Conservation (phyloP, 1,284 basidiomycete species). For the Bjerkandera adusta region DNA sequence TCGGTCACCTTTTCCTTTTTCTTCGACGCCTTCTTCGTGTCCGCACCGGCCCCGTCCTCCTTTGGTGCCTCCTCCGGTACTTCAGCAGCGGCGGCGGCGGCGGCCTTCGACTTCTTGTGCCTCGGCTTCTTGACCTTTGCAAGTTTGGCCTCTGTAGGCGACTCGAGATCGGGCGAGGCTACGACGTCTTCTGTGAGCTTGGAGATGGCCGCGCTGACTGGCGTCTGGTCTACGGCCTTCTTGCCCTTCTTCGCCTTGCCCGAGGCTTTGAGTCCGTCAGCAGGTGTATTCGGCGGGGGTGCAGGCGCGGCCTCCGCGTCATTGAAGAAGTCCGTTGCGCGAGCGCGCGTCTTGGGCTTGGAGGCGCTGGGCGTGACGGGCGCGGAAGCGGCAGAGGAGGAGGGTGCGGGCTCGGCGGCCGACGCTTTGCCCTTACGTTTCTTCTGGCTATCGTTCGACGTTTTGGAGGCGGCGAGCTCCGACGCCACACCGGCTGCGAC, state of each 20-base stretch:
- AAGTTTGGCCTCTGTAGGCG: conserved; percentile 5
- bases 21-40: conserved; percentile 22
- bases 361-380: conserved; percentile 19
- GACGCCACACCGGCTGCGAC: neutral
- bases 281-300: conserved; percentile 27
- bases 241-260: conserved; percentile 25
- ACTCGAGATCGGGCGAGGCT: conserved; percentile 8
- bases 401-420: neutral
- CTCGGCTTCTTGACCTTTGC: conserved; percentile 36
- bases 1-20: conserved; percentile 21
- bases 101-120: conserved; percentile 50
- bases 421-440: conserved; percentile 19
- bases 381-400: neutral
- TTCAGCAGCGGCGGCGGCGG: conserved; percentile 1
- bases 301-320: conserved; percentile 14
- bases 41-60: conserved; percentile 3
- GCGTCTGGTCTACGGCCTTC: conserved; percentile 17
- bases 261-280: conserved; percentile 19
- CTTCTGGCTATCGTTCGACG: conserved; percentile 18
- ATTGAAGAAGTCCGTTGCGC: conserved; percentile 30
- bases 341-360: conserved; percentile 24
- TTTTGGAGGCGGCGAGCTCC: conserved; percentile 1
- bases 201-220: conserved; percentile 23
- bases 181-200: conserved; percentile 21
- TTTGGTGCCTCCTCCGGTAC: neutral